Percentiles rank a stretch among this genome's conserved stretches.
These are phyloP conservation scores for Zangia roseola DNA, from an alignment of 768 basidiomycete genomes.

Conservation along the genomic window DNA sequence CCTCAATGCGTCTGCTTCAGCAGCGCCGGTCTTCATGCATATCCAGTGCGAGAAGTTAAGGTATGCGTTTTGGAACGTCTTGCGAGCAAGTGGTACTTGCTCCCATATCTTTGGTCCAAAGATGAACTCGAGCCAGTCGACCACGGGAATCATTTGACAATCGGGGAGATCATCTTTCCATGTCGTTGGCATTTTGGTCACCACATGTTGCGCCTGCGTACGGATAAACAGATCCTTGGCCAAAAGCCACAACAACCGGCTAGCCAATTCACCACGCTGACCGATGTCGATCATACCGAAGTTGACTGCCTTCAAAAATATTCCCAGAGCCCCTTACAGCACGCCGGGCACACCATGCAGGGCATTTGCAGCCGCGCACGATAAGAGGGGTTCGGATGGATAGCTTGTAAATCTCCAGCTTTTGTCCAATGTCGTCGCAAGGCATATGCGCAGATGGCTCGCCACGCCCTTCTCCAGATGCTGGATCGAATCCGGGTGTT, in stretches of 20 bases:
- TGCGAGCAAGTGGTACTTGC: neutral
- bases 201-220: neutral
- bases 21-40: conserved; percentile 10
- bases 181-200: neutral
- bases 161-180: conserved; percentile 7
- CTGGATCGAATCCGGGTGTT: no score
- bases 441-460: neutral
- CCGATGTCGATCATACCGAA: no score
- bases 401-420: neutral
- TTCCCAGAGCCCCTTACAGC: no score
- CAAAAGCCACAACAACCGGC: neutral
- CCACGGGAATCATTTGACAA: conserved; percentile 12
- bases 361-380: no score
- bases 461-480: neutral
- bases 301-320: no score
- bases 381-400: no score
- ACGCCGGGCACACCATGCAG: no score
- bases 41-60: conserved; percentile 16
- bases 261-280: no score
- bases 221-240: neutral
- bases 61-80: conserved; percentile 7
- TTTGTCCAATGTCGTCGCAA: neutral
- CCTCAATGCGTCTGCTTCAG: neutral
- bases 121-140: conserved; percentile 13
- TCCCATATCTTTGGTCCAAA: conserved; percentile 1